phyloP scores from a whole-genome alignment of 2,329 filamentous ascomycete genomes.

The Botrytis paeoniae region DNA sequence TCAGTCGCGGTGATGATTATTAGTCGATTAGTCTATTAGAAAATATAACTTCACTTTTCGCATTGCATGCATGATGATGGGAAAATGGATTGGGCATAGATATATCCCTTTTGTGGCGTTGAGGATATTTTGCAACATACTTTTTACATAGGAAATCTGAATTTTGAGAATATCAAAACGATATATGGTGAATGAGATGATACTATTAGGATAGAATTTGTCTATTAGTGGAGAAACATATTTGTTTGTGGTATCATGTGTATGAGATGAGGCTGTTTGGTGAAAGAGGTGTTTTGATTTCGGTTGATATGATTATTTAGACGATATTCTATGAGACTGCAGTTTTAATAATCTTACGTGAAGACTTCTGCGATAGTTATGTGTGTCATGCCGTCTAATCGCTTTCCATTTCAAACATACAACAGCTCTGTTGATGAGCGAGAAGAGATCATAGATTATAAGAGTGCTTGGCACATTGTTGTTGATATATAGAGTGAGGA shows the following conservation, averaged over 20 bases:
- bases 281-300: background rate
- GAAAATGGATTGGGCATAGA: conserved; percentile 3
- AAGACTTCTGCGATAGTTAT: background rate
- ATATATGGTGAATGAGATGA: background rate
- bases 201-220: background rate
- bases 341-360: background rate
- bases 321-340: background rate
- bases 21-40: conserved; percentile 39
- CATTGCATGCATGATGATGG: conserved; percentile 12
- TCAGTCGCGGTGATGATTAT: conserved; percentile 83
- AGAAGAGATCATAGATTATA: background rate
- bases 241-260: background rate
- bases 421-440: background rate
- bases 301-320: background rate
- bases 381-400: background rate
- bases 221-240: background rate
- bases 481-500: too few species aligned
- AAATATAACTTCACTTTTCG: conserved; percentile 3
- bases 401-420: background rate
- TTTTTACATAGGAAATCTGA: background rate
- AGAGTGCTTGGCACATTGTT: background rate
- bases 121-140: background rate
- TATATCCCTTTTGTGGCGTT: conserved; percentile 4
- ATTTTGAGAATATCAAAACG: background rate
- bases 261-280: background rate